Conservation (phyloP, 306 rosid species). For the Potentilla sterilis region DNA sequence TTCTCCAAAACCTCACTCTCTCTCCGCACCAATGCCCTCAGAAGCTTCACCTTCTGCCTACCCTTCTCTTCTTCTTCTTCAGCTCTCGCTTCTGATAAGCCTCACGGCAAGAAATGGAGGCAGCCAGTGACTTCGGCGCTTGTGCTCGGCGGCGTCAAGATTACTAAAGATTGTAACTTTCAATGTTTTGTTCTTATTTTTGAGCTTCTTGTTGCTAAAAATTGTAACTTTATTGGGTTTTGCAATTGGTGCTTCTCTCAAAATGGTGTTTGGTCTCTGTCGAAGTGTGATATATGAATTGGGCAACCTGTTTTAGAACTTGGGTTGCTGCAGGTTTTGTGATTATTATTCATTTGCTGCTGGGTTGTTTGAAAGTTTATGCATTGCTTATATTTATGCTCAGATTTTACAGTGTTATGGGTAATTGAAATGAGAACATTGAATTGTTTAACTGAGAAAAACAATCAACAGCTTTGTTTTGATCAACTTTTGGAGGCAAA, state of each 20-base stretch:
- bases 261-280: not conserved
- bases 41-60: constrained; percentile 34
- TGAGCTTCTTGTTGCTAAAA: not conserved
- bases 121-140: constrained; percentile 56
- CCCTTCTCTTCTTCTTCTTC: constrained; percentile 53
- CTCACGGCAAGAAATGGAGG: constrained; percentile 63
- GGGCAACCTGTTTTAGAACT: not conserved
- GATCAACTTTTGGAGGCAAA: not conserved
- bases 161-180: constrained; percentile 62
- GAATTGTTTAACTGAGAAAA: not conserved
- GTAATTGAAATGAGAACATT: not conserved
- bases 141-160: constrained; percentile 75
- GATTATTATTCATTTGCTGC: not conserved
- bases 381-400: not conserved
- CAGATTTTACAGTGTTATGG: not conserved
- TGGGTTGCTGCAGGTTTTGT: not conserved
- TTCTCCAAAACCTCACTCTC: constrained; percentile 40
- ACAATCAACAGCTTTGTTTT: not conserved
- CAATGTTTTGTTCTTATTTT: not conserved
- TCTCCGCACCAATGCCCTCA: constrained; percentile 35
- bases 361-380: constrained; percentile 1
- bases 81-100: constrained; percentile 27
- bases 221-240: not conserved
- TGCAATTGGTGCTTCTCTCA: not conserved
- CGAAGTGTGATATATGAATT: not conserved